These are phyloP conservation scores for Vitis rupestris DNA, from an alignment of 164 flowering plant species.

Conservation along the genomic window DNA sequence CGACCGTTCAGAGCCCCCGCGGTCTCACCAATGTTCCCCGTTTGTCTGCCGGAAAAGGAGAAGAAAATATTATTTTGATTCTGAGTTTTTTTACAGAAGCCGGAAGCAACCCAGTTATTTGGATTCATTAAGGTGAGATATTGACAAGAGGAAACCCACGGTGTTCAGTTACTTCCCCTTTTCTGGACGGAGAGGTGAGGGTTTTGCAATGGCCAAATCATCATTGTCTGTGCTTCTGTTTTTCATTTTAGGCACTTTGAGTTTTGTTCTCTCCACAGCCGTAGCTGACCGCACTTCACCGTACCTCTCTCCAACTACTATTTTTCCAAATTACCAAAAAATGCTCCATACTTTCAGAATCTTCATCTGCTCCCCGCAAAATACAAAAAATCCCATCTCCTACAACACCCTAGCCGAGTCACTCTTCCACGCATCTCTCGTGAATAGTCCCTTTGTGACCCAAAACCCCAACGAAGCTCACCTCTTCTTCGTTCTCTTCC, in stretches of 20 bases:
- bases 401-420: conserved; percentile 30
- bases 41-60: no score
- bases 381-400: conserved; percentile 5
- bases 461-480: conserved; percentile 58
- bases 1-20: no score
- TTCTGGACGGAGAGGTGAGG: not conserved
- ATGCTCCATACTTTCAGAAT: conserved; percentile 62
- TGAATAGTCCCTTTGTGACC: conserved; percentile 49
- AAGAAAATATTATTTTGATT: no score
- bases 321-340: conserved; percentile 50
- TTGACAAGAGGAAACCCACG: no score
- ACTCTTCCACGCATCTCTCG: conserved; percentile 59
- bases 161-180: no score
- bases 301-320: conserved; percentile 51
- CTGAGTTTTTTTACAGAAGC: no score
- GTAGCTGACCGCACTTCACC: conserved; percentile 20
- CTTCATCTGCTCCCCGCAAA: conserved; percentile 43
- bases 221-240: conserved; percentile 3
- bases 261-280: conserved; percentile 12
- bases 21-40: no score
- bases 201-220: conserved; percentile 7
- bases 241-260: conserved; percentile 3
- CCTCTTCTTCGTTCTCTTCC: conserved; percentile 63
- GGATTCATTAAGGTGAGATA: no score
- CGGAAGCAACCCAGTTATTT: no score